Evolutionary conservation across 108 stramenopile species (phyloP), one percentile per base, ranked within the genome.

Genomic region (Nitzschia sp.): DNA sequence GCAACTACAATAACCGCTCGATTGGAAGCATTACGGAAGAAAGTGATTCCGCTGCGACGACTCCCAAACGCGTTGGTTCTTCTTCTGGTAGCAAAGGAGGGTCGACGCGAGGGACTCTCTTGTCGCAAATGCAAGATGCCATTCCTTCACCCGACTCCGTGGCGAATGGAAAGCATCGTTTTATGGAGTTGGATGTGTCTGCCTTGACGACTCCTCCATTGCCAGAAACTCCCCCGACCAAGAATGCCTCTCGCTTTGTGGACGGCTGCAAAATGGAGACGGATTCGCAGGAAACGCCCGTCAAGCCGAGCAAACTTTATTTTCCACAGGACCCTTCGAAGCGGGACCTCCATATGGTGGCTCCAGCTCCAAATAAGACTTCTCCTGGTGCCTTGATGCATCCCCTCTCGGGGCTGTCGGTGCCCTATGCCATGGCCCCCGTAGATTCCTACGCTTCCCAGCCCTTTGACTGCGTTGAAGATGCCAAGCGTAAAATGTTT

Each of bases 61-160:
- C n/a, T n/a, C n/a, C n/a, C n/a, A n/a, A n/a, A n/a, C n/a, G n/a
- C n/a, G n/a, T n/a, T n/a, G n/a, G n/a, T n/a, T n/a, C n/a, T n/a
- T n/a, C n/a, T n/a, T n/a, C n/a, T n/a, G n/a, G n/a, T n/a, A n/a
- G n/a, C n/a, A n/a, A n/a, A n/a, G n/a, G n/a, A n/a, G 5, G 19
- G 4, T 51, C 49, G 13, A 19, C 49, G 4, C 11, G 49, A 51
- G 49, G 4, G 19, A 62, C 61, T 15, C 36, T 62, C 24, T 26
- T 62, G 36, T 15, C 38, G 1, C 61, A 62, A 46, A 45, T 62
- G 61, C 42, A n/a, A 26, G 15, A 62, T 45, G 61, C 61, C n/a
- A 62, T 62, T 45, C 61, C 61, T 17, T 62, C 61, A 11, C 61
- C 61, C 9, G 61, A 62, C 8, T 62, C 61, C 1, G 30, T 33